Percentiles rank a stretch among this genome's conserved stretches.
phyloP scores from a whole-genome alignment of 2,329 filamentous ascomycete genomes.

The Neonectria ditissima region DNA sequence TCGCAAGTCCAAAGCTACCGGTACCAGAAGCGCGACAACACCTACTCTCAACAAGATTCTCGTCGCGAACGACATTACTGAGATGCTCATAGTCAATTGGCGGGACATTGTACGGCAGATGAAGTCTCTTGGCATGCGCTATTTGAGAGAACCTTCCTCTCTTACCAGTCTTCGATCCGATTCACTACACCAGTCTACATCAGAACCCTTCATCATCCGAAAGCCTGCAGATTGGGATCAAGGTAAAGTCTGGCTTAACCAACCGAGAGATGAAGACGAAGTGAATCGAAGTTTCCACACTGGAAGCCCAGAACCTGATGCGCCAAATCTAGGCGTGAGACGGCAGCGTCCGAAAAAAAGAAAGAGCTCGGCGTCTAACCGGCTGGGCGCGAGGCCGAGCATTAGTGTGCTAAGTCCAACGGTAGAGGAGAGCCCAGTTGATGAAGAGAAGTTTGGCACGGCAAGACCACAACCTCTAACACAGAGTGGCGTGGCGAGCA shows the following conservation, averaged over 20 bases:
- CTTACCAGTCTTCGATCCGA: constrained; percentile 25
- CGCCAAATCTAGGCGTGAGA: constrained; percentile 45
- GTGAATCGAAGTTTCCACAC: constrained; percentile 15
- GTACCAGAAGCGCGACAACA: constrained; percentile 28
- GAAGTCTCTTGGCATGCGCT: constrained; percentile 56
- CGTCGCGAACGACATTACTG: constrained; percentile 68
- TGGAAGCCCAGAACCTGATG: constrained; percentile 53
- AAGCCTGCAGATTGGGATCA: constrained; percentile 52
- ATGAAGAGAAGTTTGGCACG: constrained; percentile 25
- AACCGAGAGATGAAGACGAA: constrained; percentile 23
- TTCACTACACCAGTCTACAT: constrained; percentile 54
- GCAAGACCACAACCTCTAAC: neutral
- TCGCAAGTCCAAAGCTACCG: constrained; percentile 34
- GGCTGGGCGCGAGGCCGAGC: constrained; percentile 39
- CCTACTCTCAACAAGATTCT: constrained; percentile 66
- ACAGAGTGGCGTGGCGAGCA: neutral
- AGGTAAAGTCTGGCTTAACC: constrained; percentile 34
- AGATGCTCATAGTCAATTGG: constrained; percentile 77
- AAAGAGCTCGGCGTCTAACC: constrained; percentile 39
- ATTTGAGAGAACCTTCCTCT: constrained; percentile 36
- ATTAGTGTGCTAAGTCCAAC: constrained; percentile 48
- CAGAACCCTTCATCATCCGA: constrained; percentile 54
- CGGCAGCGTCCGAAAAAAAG: constrained; percentile 38
- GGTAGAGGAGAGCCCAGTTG: constrained; percentile 45
- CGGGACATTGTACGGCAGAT: constrained; percentile 72